These are phyloP conservation scores for Penicillium crystallinum DNA, from an alignment of 495 filamentous ascomycete genomes.

Conservation along the genomic window DNA sequence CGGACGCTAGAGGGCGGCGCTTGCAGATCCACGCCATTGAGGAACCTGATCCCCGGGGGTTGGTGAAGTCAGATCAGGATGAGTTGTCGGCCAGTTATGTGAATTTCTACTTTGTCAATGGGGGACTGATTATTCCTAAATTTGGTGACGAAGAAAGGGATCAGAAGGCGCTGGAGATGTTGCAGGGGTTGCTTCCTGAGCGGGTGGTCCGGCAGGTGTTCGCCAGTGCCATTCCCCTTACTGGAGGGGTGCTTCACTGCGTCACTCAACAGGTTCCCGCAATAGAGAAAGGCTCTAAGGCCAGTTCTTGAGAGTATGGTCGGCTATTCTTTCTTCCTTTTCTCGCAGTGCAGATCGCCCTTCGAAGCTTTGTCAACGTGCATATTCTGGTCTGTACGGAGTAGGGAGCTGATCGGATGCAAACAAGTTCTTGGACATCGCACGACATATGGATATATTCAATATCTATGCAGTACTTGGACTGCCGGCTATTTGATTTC, in stretches of 20 bases:
- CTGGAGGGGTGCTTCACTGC: constrained; percentile 26
- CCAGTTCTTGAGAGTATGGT: too few species aligned
- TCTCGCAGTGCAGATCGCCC: neutral
- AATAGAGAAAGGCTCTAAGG: too few species aligned
- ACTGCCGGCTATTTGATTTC: neutral
- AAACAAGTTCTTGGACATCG: neutral
- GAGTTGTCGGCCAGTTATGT: constrained; percentile 22
- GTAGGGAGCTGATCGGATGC: neutral
- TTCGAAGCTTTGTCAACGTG: neutral
- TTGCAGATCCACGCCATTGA: constrained; percentile 21
- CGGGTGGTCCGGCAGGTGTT: constrained; percentile 21
- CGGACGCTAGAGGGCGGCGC: constrained; percentile 21
- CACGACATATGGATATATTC: neutral
- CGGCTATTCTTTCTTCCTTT: neutral
- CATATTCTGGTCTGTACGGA: neutral
- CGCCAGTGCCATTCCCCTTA: constrained; percentile 21
- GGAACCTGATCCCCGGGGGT: constrained; percentile 15
- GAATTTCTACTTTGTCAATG: constrained; percentile 28
- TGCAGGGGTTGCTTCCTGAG: constrained; percentile 16
- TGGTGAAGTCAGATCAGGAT: constrained; percentile 14
- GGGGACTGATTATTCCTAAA: constrained; percentile 21
- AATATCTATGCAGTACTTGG: neutral
- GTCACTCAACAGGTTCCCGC: constrained; percentile 22
- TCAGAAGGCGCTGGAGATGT: constrained; percentile 14
- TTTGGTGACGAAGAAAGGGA: constrained; percentile 21